Conservation (phyloP, 2,329 filamentous ascomycete species). For the Stagonosporopsis tanaceti region DNA sequence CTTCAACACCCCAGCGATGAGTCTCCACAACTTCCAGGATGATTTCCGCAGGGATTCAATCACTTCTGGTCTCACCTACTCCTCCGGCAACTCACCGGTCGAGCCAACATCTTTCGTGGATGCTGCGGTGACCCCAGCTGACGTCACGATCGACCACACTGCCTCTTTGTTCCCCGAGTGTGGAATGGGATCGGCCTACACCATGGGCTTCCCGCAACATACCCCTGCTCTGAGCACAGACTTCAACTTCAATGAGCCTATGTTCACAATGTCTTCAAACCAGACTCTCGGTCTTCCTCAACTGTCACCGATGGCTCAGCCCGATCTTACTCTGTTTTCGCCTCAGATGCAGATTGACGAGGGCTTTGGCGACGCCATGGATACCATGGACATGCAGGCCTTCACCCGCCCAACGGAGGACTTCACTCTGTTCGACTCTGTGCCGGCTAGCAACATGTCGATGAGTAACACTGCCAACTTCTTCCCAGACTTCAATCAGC, state of each 20-base stretch:
- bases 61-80: conserved; percentile 49
- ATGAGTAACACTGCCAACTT: conserved; percentile 43
- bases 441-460: conserved; percentile 32
- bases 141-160: conserved; percentile 63
- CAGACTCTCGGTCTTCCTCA: conserved; percentile 53
- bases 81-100: conserved; percentile 52
- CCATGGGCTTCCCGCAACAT: conserved; percentile 65
- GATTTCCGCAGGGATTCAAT: conserved; percentile 50
- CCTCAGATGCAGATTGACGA: conserved; percentile 71
- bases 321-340: conserved; percentile 73
- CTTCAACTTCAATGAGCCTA: conserved; percentile 53
- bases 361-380: conserved; percentile 65
- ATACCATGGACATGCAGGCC: conserved; percentile 38
- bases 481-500: conserved; percentile 50
- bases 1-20: conserved; percentile 45
- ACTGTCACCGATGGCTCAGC: conserved; percentile 73
- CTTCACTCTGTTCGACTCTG: conserved; percentile 66
- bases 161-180: conserved; percentile 63
- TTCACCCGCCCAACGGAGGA: conserved; percentile 57
- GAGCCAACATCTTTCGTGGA: conserved; percentile 54
- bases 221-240: conserved; percentile 53
- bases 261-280: conserved; percentile 33
- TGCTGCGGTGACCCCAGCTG: conserved; percentile 54
- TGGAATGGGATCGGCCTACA: conserved; percentile 69
- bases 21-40: conserved; percentile 39